These are phyloP conservation scores for Aspergillus spinulosporus DNA, from an alignment of 2,329 filamentous ascomycete species.

Conservation along the genomic window DNA sequence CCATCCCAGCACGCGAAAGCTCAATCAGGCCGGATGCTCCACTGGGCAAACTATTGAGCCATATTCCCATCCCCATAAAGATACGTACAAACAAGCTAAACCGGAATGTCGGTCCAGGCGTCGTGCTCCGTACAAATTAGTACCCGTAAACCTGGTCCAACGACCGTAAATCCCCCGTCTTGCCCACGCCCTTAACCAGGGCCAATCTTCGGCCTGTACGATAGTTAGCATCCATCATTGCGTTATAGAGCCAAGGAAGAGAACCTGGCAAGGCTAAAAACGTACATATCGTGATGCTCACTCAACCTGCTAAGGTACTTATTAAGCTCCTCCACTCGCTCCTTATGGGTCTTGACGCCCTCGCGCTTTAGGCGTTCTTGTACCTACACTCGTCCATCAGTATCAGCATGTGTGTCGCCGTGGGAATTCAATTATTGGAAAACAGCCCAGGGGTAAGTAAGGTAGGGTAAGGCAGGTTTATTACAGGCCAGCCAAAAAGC, in stretches of 20 bases:
- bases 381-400: constrained; percentile 54
- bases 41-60: not conserved
- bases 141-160: not conserved
- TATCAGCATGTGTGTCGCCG: not conserved
- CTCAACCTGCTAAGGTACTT: constrained; percentile 87
- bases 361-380: constrained; percentile 79
- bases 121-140: not conserved
- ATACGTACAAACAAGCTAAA: constrained; percentile 9
- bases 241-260: not conserved
- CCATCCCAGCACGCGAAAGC: constrained; percentile 10
- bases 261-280: not conserved
- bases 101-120: not conserved
- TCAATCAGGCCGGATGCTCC: not conserved
- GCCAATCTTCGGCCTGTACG: constrained; percentile 42
- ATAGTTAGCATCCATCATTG: not conserved
- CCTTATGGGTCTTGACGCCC: constrained; percentile 93
- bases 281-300: constrained; percentile 94
- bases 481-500: not conserved
- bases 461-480: not conserved
- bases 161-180: not conserved
- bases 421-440: not conserved
- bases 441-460: not conserved
- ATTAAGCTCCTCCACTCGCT: constrained; percentile 93
- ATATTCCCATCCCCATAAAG: not conserved
- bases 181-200: constrained; percentile 34